Percentiles rank a stretch among this genome's conserved stretches.
phyloP scores from a whole-genome alignment of 805 yeast genomes.

The Candida rishiriensis region DNA sequence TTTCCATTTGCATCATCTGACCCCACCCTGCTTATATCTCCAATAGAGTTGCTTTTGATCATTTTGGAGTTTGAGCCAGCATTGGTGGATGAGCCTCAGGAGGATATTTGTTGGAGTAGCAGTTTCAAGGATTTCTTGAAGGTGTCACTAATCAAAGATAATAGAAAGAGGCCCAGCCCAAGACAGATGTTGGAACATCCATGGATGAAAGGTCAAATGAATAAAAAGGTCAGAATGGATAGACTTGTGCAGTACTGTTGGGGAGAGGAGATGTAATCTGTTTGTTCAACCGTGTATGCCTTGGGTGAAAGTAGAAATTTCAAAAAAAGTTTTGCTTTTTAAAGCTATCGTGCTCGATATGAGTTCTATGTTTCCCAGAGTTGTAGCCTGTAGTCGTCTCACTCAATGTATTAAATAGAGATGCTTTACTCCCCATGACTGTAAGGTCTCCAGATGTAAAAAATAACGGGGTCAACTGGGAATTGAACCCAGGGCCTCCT shows the following conservation, averaged over 20 bases:
- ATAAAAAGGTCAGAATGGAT: constrained; percentile 76
- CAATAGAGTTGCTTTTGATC: constrained; percentile 79
- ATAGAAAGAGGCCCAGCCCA: constrained; percentile 82
- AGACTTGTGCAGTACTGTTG: constrained; percentile 75
- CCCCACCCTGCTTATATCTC: constrained; percentile 49
- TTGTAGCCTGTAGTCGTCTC: too few species aligned
- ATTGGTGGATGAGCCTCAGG: constrained; percentile 70
- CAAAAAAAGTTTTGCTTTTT: too few species aligned
- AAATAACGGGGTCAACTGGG: constrained; percentile 35
- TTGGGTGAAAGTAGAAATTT: too few species aligned
- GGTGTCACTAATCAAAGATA: constrained; percentile 77
- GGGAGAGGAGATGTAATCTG: constrained; percentile 29
- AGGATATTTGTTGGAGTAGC: constrained; percentile 74
- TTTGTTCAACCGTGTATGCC: too few species aligned
- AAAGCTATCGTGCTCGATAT: too few species aligned
- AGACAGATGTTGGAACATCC: constrained; percentile 92
- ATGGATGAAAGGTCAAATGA: constrained; percentile 79
- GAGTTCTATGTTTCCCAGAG: too few species aligned
- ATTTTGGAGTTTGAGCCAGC: constrained; percentile 81
- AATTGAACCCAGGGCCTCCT: constrained; percentile 55
- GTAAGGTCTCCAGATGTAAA: not conserved
- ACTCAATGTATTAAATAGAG: not conserved
- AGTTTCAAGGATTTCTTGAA: constrained; percentile 79
- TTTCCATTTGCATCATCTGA: constrained; percentile 63
- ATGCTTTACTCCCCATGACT: too few species aligned